Evolutionary conservation across 331 rosid genomes (phyloP).

Genomic region (Quercus tomentella): DNA sequence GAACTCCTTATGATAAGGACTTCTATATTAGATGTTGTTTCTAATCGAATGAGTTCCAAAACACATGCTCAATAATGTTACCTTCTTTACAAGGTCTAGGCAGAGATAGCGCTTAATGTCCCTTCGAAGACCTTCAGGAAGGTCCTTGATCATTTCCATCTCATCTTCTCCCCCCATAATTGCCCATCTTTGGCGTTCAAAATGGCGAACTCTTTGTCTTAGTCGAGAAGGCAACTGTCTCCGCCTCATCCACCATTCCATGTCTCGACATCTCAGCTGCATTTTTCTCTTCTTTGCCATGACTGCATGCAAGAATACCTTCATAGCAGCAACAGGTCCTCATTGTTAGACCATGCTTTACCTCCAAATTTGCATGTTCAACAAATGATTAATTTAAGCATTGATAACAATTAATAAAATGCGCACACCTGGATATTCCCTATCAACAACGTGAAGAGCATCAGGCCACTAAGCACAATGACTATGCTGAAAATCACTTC

Average conservation of each 20-base stretch:
- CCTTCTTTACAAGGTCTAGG: constrained; percentile 85
- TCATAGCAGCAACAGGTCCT: constrained; percentile 2
- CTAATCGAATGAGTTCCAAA: no score
- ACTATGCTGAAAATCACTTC: constrained; percentile 94
- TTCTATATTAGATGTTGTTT: no score
- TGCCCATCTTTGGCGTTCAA: constrained; percentile 85
- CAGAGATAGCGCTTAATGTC: constrained; percentile 89
- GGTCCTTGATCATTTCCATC: constrained; percentile 79
- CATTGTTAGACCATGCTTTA: constrained; percentile 20
- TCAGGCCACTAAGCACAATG: constrained; percentile 74
- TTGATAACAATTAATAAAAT: neutral
- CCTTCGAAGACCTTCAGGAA: constrained; percentile 90
- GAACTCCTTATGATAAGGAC: no score
- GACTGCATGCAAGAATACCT: constrained; percentile 91
- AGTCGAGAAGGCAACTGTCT: constrained; percentile 82
- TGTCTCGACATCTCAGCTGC: constrained; percentile 91
- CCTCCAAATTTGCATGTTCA: neutral
- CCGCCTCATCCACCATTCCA: constrained; percentile 99
- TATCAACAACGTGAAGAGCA: constrained; percentile 90
- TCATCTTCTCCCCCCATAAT: constrained; percentile 96
- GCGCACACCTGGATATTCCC: constrained; percentile 86
- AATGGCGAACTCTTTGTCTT: constrained; percentile 84
- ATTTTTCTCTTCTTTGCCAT: constrained; percentile 95
- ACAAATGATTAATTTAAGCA: neutral
- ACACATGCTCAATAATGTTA: neutral